Percentiles rank a stretch among this genome's conserved stretches.
Conservation (phyloP, 2,329 filamentous ascomycete species). For the Hypoxylon sp. region DNA sequence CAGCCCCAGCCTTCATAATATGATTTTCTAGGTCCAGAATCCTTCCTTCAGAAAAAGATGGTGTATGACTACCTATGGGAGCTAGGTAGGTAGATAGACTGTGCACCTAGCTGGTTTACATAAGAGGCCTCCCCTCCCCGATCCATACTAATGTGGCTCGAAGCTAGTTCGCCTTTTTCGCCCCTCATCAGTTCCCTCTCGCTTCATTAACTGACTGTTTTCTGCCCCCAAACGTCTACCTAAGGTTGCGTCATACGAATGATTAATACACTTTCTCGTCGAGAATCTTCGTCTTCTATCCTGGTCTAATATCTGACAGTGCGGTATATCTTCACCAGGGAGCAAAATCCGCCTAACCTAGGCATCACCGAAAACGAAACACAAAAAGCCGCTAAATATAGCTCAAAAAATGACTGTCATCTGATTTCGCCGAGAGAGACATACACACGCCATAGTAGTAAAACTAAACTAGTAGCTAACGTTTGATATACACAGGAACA, state of each 20-base stretch:
- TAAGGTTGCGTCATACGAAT: constrained; percentile 4
- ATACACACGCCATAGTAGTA: constrained; percentile 8
- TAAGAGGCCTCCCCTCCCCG: constrained; percentile 41
- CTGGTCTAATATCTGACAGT: constrained; percentile 5
- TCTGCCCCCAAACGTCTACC: background rate
- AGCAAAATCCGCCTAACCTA: background rate
- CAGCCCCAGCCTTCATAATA: constrained; percentile 30
- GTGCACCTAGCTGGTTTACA: constrained; percentile 9
- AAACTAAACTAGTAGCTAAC: constrained; percentile 19
- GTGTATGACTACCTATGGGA: background rate
- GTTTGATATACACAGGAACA: constrained; percentile 35
- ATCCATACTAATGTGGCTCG: background rate
- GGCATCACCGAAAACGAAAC: background rate
- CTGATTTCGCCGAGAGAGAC: constrained; percentile 24
- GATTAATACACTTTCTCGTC: constrained; percentile 1
- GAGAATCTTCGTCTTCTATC: background rate
- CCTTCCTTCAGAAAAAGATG: constrained; percentile 19
- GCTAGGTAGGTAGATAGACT: too few relatives aligned
- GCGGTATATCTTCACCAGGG: background rate
- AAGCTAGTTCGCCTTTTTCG: constrained; percentile 13
- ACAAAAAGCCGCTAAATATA: constrained; percentile 3
- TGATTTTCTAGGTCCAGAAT: constrained; percentile 28
- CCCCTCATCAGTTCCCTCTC: background rate
- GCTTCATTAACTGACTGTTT: background rate
- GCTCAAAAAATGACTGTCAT: constrained; percentile 16